Conservation (phyloP, 441 rosid species). For the Pelargonium exstipulatum region DNA sequence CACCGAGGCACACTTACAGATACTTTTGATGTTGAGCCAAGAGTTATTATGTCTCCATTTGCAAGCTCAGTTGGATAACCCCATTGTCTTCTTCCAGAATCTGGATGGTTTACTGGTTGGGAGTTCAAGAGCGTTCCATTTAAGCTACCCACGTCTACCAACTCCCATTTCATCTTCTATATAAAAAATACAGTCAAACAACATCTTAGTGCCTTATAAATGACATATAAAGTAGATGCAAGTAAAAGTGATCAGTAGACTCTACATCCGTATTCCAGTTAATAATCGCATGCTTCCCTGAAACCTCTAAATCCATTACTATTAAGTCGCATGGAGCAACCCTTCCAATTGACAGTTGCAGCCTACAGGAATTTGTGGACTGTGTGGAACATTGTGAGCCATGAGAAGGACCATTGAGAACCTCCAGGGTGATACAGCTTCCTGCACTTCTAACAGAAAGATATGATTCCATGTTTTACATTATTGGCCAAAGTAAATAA, state of each 20-base stretch:
- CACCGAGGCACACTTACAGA: constrained; percentile 42
- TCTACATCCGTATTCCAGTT: constrained; percentile 76
- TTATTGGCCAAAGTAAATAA: constrained; percentile 23
- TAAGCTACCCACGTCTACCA: constrained; percentile 88
- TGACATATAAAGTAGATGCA: constrained; percentile 13
- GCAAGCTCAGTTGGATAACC: constrained; percentile 69
- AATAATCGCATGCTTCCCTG: constrained; percentile 94
- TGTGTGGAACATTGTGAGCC: constrained; percentile 49
- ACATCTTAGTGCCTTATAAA: neutral
- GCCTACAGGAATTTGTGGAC: constrained; percentile 59
- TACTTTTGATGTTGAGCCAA: constrained; percentile 70
- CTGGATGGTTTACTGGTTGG: constrained; percentile 52
- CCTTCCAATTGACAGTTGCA: constrained; percentile 83
- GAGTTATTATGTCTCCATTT: constrained; percentile 69
- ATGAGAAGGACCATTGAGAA: constrained; percentile 71
- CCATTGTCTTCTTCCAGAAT: constrained; percentile 68
- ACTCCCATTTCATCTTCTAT: constrained; percentile 89
- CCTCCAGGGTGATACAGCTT: constrained; percentile 76
- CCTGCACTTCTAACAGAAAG: constrained; percentile 82
- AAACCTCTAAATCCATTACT: constrained; percentile 81
- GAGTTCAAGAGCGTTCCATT: constrained; percentile 84
- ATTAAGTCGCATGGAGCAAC: constrained; percentile 62
- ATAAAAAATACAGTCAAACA: constrained; percentile 1
- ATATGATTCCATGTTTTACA: constrained; percentile 45
- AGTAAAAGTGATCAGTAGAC: constrained; percentile 17